Base-by-base conservation (phyloP, 2,329 filamentous ascomycete species). In the Monosporascus sp. region DNA sequence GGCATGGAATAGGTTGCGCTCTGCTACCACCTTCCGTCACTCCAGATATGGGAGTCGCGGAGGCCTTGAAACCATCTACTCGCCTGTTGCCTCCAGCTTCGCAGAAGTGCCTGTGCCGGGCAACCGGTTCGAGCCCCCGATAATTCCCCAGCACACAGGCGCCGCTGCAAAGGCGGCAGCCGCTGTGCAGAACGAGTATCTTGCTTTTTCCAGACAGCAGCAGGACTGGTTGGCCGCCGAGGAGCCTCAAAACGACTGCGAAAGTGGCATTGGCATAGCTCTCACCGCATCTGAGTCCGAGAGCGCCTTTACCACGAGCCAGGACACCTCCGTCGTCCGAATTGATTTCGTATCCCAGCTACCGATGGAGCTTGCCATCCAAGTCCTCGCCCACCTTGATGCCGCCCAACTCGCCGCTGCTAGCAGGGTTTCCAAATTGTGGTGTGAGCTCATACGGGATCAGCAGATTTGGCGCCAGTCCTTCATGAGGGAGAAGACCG, bases 381-480 rank as follows among this genome's bases (percentile, higher is more conserved):
- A 84, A 47, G 72, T 86, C 24, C 71, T 87, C 9, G 74, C 78
- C 5, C 71, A 78, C 50, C 72, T 87, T 4, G 81, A 86, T 56
- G 78, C 78, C 8, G 54, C 72, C 2, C 76, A 77, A 1, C 71
- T 87, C 14, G 69, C 71, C 9, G 74, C 72, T 11, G 77, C 78
- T 1, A 73, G 74, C 47, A 63, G 67, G 22, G 83, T 86, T 2
- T 84, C 76, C 14, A 72, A 63, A 28, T 58, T 59, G 5, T 87
- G 84, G 84, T 64, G 72, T 40, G 54, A 64, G 14, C 65, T 78
- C 1, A 68, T 76, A 4, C 63, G 68, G 28, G 81, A 81, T 57
- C 79, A 79, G 59, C 80, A 85, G 62, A 76, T 87, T 47, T 87
- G 84, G 84, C 75, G 82, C 17, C 79, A 84, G 61, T 83, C 81